These are phyloP conservation scores for Cornus suecica DNA, from an alignment of 148 eudicot genomes.

Conservation along the genomic window DNA sequence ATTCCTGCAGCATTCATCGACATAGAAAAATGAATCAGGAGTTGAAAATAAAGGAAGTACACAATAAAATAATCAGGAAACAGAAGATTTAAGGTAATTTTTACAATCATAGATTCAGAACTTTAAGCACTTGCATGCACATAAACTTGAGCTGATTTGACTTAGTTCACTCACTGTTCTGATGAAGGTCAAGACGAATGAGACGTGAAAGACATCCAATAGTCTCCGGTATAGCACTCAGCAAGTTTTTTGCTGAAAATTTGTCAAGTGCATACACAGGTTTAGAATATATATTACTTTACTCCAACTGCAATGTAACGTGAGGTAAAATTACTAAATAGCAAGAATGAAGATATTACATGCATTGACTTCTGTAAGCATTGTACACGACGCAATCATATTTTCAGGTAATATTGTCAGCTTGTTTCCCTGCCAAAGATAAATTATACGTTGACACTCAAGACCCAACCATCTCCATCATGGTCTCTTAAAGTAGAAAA, in stretches of 20 bases:
- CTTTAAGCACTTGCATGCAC: not conserved
- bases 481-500: not conserved
- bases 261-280: not conserved
- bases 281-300: not conserved
- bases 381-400: slow-evolving; percentile 67
- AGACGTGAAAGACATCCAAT: slow-evolving; percentile 82
- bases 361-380: slow-evolving; percentile 87
- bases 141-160: not conserved
- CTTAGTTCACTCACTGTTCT: slow-evolving; percentile 68
- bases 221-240: slow-evolving; percentile 68
- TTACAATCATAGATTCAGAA: not conserved
- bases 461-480: slow-evolving; percentile 1
- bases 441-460: slow-evolving; percentile 1
- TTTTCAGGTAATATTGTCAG: slow-evolving; percentile 53
- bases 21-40: not conserved
- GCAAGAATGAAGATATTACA: slow-evolving; percentile 36
- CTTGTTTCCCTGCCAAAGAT: slow-evolving; percentile 75
- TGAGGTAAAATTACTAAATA: not conserved
- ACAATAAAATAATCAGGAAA: not conserved
- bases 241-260: slow-evolving; percentile 67
- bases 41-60: slow-evolving; percentile 3
- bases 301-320: not conserved
- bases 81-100: not conserved
- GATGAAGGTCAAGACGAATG: slow-evolving; percentile 85
- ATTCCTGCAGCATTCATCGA: slow-evolving; percentile 63